Evolutionary conservation across 2,329 filamentous ascomycete genomes (phyloP).

Genomic region (Fusarium pseudocircinatum): DNA sequence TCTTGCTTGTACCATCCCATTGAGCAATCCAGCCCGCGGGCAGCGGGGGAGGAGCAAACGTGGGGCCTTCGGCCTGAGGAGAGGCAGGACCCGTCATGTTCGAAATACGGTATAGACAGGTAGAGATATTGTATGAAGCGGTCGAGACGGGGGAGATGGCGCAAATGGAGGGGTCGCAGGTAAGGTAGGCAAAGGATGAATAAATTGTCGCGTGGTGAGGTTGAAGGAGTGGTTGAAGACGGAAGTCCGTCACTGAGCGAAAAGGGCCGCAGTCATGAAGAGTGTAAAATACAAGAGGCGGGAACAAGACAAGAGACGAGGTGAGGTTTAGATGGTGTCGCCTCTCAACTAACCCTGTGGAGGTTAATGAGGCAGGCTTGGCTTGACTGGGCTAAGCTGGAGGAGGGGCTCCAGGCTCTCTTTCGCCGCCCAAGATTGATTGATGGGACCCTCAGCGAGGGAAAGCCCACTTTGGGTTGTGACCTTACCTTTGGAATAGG

Average conservation of each 20-base stretch:
- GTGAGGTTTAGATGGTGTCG: constrained; percentile 36
- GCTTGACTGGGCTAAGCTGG: constrained; percentile 27
- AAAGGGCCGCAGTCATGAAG: constrained; percentile 41
- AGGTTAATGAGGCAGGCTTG: constrained; percentile 36
- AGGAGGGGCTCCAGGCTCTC: constrained; percentile 22
- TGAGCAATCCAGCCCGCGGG: constrained; percentile 75
- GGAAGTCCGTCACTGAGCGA: constrained; percentile 42
- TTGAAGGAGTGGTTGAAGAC: constrained; percentile 27
- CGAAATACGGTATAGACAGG: background rate
- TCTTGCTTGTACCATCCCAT: constrained; percentile 71
- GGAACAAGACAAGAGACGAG: constrained; percentile 19
- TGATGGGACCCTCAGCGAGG: constrained; percentile 8
- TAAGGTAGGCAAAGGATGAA: background rate
- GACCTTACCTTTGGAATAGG: background rate
- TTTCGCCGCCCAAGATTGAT: constrained; percentile 23
- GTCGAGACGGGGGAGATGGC: constrained; percentile 22
- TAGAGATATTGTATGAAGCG: constrained; percentile 16
- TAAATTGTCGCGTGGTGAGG: constrained; percentile 16
- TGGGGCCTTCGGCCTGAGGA: constrained; percentile 67
- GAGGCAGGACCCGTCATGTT: constrained; percentile 67
- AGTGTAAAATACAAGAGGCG: constrained; percentile 15
- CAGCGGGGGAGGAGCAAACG: constrained; percentile 67
- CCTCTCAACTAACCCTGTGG: constrained; percentile 33
- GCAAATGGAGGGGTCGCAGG: constrained; percentile 22
- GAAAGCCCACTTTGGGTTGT: constrained; percentile 27